A percentile compares a stretch with the other conserved stretches of the same genome.
Conservation (phyloP, 2,329 filamentous ascomycete species). For the Trichoderma pleuroti region DNA sequence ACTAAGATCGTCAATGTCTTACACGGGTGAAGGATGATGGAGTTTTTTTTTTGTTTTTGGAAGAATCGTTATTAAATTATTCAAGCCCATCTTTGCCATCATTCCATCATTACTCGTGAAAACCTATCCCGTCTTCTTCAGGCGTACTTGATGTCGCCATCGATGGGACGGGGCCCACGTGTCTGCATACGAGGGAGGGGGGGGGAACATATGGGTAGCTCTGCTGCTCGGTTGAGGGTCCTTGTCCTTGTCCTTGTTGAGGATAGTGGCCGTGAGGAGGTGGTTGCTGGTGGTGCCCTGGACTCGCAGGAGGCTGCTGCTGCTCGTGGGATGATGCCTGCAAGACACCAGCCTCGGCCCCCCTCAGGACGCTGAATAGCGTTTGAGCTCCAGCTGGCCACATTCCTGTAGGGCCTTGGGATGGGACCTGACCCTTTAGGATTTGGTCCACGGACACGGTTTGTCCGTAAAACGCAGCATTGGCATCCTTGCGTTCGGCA, state of each 20-base stretch:
- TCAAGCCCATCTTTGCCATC: background rate
- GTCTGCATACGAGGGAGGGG: conserved; percentile 5
- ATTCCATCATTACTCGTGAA: background rate
- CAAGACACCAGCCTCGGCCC: conserved; percentile 32
- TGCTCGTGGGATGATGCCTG: conserved; percentile 8
- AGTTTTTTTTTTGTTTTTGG: too few relatives aligned
- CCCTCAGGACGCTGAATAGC: conserved; percentile 31
- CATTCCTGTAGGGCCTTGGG: conserved; percentile 26
- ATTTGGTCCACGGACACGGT: conserved; percentile 45
- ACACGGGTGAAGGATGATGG: background rate
- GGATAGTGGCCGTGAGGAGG: background rate
- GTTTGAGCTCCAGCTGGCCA: conserved; percentile 34
- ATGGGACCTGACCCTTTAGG: conserved; percentile 40
- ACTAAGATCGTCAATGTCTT: background rate
- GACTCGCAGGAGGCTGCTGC: background rate
- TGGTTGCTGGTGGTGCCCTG: background rate
- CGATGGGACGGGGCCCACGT: conserved; percentile 12
- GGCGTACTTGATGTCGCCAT: conserved; percentile 19
- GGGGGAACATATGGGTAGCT: background rate
- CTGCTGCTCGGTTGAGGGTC: background rate
- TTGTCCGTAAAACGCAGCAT: conserved; percentile 80
- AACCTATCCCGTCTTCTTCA: background rate
- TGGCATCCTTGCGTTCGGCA: conserved; percentile 83
- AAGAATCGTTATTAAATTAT: background rate
- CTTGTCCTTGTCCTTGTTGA: background rate